Evolutionary conservation across 306 rosid species (phyloP).

Genomic region (Lagenaria siceraria): DNA sequence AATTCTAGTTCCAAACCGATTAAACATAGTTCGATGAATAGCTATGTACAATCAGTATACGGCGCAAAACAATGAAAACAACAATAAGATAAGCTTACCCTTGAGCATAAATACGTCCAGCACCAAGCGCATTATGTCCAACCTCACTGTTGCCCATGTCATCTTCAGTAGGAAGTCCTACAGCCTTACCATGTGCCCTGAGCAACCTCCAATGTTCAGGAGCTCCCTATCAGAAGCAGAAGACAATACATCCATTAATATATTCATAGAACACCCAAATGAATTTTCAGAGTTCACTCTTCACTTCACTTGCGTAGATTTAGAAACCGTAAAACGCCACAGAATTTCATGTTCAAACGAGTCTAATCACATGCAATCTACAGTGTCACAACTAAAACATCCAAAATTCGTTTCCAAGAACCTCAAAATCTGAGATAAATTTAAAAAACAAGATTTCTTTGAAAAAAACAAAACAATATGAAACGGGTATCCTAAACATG

Average conservation of each 20-base stretch:
- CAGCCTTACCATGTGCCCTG: constrained; percentile 85
- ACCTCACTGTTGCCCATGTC: constrained; percentile 99
- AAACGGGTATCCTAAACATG: not conserved
- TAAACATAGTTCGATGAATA: not conserved
- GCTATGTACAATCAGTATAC: not conserved
- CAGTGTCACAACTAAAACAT: not conserved
- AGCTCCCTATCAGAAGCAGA: constrained; percentile 38
- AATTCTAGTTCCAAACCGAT: not conserved
- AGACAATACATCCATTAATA: not conserved
- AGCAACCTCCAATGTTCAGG: constrained; percentile 89
- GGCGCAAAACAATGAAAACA: not conserved
- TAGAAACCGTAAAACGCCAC: not conserved
- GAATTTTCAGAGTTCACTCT: not conserved
- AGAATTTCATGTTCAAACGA: not conserved
- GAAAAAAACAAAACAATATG: not conserved
- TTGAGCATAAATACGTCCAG: constrained; percentile 92
- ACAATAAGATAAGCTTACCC: constrained; percentile 41
- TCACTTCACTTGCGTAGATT: not conserved
- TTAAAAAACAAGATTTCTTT: not conserved
- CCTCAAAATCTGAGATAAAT: not conserved
- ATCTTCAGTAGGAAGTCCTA: constrained; percentile 93
- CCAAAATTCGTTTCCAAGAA: not conserved
- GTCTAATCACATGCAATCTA: not conserved
- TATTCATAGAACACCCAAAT: not conserved
- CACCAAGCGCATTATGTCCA: constrained; percentile 97